These are phyloP conservation scores for Microcyclosporella mali DNA, from an alignment of 2,329 filamentous ascomycete genomes.

Conservation along the genomic window DNA sequence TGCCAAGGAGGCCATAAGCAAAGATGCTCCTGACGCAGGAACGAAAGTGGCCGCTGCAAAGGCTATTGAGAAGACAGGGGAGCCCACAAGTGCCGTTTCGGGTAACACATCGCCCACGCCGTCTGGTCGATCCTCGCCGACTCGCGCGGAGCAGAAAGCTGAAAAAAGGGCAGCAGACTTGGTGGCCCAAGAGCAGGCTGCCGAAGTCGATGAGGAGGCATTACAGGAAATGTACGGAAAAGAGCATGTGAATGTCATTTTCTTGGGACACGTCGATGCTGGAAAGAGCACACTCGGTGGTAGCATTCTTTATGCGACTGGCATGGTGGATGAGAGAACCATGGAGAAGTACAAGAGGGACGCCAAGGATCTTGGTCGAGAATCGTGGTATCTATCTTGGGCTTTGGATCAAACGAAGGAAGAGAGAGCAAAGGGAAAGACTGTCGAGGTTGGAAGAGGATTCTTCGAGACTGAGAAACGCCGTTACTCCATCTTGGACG, in stretches of 20 bases:
- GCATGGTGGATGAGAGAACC: conserved; percentile 99
- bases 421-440: conserved; percentile 93
- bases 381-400: conserved; percentile 99
- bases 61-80: conserved; percentile 85
- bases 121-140: conserved; percentile 66
- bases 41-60: conserved; percentile 82
- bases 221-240: conserved; percentile 96
- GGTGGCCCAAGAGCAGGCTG: conserved; percentile 73
- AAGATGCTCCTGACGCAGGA: conserved; percentile 57
- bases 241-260: conserved; percentile 89
- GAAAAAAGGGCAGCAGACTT: conserved; percentile 66
- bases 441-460: conserved; percentile 90
- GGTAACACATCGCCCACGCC: conserved; percentile 72
- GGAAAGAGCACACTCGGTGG: conserved; percentile 96
- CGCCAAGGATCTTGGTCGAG: conserved; percentile 89
- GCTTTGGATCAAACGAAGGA: conserved; percentile 95
- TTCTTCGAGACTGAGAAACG: conserved; percentile 97
- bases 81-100: conserved; percentile 47
- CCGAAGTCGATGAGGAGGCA: conserved; percentile 74
- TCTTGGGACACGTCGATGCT: conserved; percentile 96
- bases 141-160: conserved; percentile 50
- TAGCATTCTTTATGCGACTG: conserved; percentile 84
- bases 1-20: conserved; percentile 33
- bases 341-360: conserved; percentile 98
- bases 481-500: conserved; percentile 92